These are phyloP conservation scores for Diaporthe sp. DNA, from an alignment of 2,329 filamentous ascomycete species.

Conservation along the genomic window DNA sequence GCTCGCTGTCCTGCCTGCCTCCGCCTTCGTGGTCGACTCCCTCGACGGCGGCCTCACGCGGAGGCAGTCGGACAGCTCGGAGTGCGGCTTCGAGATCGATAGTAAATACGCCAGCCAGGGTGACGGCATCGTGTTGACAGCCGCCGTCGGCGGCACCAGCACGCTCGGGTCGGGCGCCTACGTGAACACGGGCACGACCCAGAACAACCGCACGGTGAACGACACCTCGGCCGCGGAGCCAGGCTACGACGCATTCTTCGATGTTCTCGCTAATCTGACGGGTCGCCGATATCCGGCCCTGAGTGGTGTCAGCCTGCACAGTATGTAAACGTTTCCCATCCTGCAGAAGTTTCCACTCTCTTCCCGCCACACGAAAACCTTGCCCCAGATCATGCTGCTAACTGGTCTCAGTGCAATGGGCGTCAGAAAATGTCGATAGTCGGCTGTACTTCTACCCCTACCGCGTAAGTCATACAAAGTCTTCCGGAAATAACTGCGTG, in stretches of 20 bases:
- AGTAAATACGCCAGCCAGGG: neutral
- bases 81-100: conserved; percentile 7
- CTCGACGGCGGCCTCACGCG: conserved; percentile 4
- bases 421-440: neutral
- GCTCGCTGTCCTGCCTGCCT: neutral
- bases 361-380: neutral
- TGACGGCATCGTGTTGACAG: neutral
- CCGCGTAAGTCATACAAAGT: neutral
- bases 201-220: conserved; percentile 15
- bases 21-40: conserved; percentile 12
- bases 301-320: conserved; percentile 1
- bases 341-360: neutral
- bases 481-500: neutral
- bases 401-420: neutral
- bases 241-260: conserved; percentile 10
- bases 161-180: neutral
- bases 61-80: conserved; percentile 1
- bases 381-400: neutral
- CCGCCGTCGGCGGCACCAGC: neutral
- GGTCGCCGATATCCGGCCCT: conserved; percentile 1
- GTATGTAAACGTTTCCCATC: neutral
- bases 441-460: neutral
- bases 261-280: conserved; percentile 1
- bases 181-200: neutral
- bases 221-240: conserved; percentile 14